Evolutionary conservation across 768 basidiomycete genomes (phyloP).

Genomic region (Coprinopsis cinerea): DNA sequence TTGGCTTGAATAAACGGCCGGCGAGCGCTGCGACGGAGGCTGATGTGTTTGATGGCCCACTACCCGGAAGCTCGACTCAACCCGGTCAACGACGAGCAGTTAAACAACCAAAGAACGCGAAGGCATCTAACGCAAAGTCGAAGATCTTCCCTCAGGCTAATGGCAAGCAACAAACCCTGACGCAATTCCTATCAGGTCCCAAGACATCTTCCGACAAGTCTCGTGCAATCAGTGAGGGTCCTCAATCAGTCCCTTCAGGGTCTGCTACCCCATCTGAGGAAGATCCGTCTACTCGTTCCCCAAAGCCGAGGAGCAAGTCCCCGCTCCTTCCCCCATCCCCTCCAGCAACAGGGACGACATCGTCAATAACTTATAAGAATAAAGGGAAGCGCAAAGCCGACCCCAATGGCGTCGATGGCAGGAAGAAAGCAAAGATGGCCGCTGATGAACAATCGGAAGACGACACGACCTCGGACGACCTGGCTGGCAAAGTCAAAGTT

Average conservation of each 20-base stretch:
- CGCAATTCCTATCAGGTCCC: background rate
- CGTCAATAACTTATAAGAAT: conserved; percentile 18
- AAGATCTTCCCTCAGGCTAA: background rate
- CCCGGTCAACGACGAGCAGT: background rate
- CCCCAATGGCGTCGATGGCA: conserved; percentile 19
- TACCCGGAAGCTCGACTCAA: background rate
- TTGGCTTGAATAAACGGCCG: conserved; percentile 10
- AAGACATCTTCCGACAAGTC: conserved; percentile 1
- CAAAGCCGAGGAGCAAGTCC: conserved; percentile 17
- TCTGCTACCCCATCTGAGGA: conserved; percentile 22
- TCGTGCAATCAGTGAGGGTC: conserved; percentile 13
- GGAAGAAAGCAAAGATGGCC: conserved; percentile 49
- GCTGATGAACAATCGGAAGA: conserved; percentile 21
- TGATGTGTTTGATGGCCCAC: background rate
- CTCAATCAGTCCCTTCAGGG: conserved; percentile 39
- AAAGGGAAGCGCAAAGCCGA: conserved; percentile 36
- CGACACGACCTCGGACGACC: conserved; percentile 22
- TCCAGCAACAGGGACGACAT: conserved; percentile 31
- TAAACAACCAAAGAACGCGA: background rate
- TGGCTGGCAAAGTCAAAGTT: conserved; percentile 29
- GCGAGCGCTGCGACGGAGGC: background rate
- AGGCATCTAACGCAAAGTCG: background rate
- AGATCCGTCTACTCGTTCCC: conserved; percentile 6
- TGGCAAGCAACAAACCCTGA: background rate
- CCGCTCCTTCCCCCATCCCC: conserved; percentile 65